Evolutionary conservation across 768 basidiomycete species (phyloP).

Genomic region (Trametes maxima): DNA sequence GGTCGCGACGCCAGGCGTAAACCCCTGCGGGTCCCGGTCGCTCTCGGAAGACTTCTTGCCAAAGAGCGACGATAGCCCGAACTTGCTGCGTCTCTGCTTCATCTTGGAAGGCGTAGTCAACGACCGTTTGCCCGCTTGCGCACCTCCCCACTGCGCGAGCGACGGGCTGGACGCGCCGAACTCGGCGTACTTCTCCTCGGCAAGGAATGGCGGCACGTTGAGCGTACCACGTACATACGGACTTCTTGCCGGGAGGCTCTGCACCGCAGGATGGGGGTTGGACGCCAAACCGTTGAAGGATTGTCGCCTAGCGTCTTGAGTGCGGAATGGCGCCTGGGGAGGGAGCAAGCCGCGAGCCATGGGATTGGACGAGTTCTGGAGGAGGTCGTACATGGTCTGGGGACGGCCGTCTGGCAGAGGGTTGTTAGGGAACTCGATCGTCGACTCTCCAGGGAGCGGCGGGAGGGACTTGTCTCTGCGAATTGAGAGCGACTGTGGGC

Average conservation of each 20-base stretch:
- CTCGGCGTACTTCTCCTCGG: constrained; percentile 58
- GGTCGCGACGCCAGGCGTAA: constrained; percentile 1
- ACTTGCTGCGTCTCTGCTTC: constrained; percentile 71
- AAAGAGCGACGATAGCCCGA: constrained; percentile 68
- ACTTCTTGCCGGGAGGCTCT: constrained; percentile 49
- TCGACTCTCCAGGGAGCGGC: constrained; percentile 61
- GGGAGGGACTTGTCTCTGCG: constrained; percentile 76
- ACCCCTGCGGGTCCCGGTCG: constrained; percentile 8
- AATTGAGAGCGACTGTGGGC: constrained; percentile 31
- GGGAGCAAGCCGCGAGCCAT: constrained; percentile 56
- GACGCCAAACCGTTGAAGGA: constrained; percentile 73
- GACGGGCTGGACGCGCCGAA: constrained; percentile 71
- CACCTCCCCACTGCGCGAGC: constrained; percentile 39
- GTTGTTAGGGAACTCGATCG: constrained; percentile 32
- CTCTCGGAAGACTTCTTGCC: constrained; percentile 47
- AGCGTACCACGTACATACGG: constrained; percentile 16
- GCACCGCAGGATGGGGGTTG: constrained; percentile 52
- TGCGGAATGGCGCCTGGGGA: constrained; percentile 66
- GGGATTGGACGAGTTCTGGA: constrained; percentile 32
- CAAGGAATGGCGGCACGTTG: constrained; percentile 30
- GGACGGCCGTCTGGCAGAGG: constrained; percentile 50
- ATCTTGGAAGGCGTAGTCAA: constrained; percentile 24
- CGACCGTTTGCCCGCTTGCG: constrained; percentile 17
- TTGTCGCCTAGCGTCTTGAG: constrained; percentile 61
- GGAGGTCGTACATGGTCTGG: constrained; percentile 67